Base-by-base conservation (phyloP, 208 protist genomes). In the Trypanosoma brucei region DNA sequence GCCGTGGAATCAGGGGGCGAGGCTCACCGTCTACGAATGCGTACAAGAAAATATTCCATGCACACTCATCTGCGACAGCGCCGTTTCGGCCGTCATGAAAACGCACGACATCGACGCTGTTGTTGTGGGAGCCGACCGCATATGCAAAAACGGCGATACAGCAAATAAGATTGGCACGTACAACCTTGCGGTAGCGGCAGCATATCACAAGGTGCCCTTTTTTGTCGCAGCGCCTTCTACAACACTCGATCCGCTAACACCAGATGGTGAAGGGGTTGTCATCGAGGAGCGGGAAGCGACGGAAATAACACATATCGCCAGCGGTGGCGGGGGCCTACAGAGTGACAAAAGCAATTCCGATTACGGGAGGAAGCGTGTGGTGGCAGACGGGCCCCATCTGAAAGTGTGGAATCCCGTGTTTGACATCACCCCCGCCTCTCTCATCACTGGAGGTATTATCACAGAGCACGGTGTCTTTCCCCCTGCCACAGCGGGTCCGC, bases 101-200 rank as follows among this genome's bases (percentile, higher is more conserved):
- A 68, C 53, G 5, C 45, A 49, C 14, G 35, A 48, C 33, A 86
- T 98, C 31, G 77, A 94, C 70, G 93, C 89, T 30, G 91, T 97
- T 4, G 76, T 98, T 46, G 96, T 98, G 36, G 96, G 96, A 3
- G 94, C 94, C 13, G 96, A 98, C 68, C 86, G 96, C 57, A 86
- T 98, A 52, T 96, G 88, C 70, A 72, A 84, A 49, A 98, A 98
- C 68, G 94, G 96, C 39, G 96, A 98, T 68, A 97, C 94, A 2
- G 96, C 94, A 11, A 98, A 98, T 79, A 98, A 98, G 71, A 97
- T 98, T 62, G 96, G 96, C 59, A 98, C 96, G 14, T 97, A 97
- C 81, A 89, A 96, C 67, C 75, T 98, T 8, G 92, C 94, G 0
- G 86, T 98, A 35, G 73, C 76, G 0, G 93, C 93, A 2, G 84